Conservation (phyloP, 169 alveolate genomes). For the Cryptosporidium meleagridis region DNA sequence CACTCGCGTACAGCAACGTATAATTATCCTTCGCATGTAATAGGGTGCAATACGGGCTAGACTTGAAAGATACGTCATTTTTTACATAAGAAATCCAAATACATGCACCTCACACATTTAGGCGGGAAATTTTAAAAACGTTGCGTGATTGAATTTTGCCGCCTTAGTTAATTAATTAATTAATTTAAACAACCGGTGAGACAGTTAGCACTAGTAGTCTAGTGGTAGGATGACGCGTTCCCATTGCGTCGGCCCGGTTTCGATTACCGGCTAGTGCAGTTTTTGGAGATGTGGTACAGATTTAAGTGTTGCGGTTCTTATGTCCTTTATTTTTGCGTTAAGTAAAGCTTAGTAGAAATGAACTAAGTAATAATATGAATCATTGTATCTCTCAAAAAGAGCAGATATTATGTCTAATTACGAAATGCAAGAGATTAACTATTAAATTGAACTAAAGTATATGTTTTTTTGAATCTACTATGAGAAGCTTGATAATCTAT, state of each 20-base stretch:
- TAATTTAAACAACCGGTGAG: neutral
- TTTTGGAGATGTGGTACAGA: neutral
- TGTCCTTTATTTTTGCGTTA: neutral
- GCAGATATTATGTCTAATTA: too few species aligned
- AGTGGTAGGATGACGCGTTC: conserved; percentile 75
- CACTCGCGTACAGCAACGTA: conserved; percentile 61
- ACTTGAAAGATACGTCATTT: conserved; percentile 55
- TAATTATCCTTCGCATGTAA: conserved; percentile 49
- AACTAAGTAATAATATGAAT: neutral
- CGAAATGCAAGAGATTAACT: too few species aligned
- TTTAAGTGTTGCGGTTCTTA: neutral
- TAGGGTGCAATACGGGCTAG: conserved; percentile 70
- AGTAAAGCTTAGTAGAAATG: neutral
- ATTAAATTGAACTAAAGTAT: neutral
- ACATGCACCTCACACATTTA: conserved; percentile 51
- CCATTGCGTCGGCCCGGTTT: conserved; percentile 76
- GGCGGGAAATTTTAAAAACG: neutral
- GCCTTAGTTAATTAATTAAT: neutral
- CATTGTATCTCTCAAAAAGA: too few species aligned
- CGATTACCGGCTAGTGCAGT: conserved; percentile 75
- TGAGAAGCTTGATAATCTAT: neutral
- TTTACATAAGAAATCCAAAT: conserved; percentile 45
- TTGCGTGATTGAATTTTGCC: neutral
- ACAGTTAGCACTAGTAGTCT: conserved; percentile 48
- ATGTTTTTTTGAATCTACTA: neutral